Evolutionary conservation across 2,329 filamentous ascomycete species (phyloP).

Genomic region (Fusarium sp.): DNA sequence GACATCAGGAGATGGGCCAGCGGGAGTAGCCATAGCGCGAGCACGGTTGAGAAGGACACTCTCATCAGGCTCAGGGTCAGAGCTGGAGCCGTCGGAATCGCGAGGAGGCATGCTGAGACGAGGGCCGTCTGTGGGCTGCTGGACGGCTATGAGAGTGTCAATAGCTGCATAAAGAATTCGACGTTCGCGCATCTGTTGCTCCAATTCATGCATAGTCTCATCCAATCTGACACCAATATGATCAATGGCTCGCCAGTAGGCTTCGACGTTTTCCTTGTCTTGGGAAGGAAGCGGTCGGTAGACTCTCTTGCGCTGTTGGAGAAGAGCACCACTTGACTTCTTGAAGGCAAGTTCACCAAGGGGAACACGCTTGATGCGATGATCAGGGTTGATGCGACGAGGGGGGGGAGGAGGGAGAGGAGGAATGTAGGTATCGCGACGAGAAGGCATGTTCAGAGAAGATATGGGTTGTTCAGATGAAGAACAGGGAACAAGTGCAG

Average conservation of each 20-base stretch:
- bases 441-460: slow-evolving; percentile 28
- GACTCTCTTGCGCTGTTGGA: slow-evolving; percentile 32
- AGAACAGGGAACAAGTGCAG: background rate
- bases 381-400: background rate
- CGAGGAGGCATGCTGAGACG: slow-evolving; percentile 52
- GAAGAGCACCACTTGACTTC: slow-evolving; percentile 33
- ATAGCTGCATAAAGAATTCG: background rate
- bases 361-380: slow-evolving; percentile 40
- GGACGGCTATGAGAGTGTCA: slow-evolving; percentile 44
- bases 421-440: background rate
- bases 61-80: slow-evolving; percentile 49
- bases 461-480: background rate
- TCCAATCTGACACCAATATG: slow-evolving; percentile 22
- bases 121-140: slow-evolving; percentile 40
- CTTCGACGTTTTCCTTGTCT: slow-evolving; percentile 44
- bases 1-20: slow-evolving; percentile 42
- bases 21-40: slow-evolving; percentile 31
- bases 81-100: slow-evolving; percentile 51
- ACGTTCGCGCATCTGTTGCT: background rate
- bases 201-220: background rate
- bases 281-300: slow-evolving; percentile 40
- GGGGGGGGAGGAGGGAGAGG: background rate
- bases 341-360: slow-evolving; percentile 44
- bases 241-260: slow-evolving; percentile 25
- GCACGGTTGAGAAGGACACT: slow-evolving; percentile 50